Conservation (phyloP, 306 rosid genomes). For the Begonia loranthoides region DNA sequence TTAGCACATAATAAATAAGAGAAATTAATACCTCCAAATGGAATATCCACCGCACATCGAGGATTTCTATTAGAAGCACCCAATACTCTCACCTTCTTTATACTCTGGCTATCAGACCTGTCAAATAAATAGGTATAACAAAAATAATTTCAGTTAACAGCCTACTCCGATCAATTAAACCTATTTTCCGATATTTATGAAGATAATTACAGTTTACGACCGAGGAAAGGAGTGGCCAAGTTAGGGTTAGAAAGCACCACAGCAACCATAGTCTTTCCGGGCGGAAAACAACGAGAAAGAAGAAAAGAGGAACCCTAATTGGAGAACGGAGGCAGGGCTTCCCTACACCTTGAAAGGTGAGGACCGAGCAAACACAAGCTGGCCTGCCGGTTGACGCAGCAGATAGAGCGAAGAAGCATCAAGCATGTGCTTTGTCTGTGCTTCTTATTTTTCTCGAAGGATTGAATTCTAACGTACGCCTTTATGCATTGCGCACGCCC, state of each 20-base stretch:
- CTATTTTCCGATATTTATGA: background rate
- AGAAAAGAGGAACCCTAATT: conserved; percentile 23
- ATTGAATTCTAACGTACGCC: background rate
- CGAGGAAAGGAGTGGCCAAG: conserved; percentile 37
- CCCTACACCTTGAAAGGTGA: conserved; percentile 11
- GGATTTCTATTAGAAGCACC: conserved; percentile 11
- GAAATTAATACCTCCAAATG: conserved; percentile 48
- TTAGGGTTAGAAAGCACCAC: conserved; percentile 37
- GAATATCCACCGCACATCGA: conserved; percentile 60
- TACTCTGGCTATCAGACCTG: conserved; percentile 28
- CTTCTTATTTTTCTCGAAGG: no score
- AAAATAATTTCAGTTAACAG: background rate
- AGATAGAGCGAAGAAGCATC: background rate
- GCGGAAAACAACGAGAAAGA: background rate
- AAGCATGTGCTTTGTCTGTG: background rate
- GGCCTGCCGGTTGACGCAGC: background rate
- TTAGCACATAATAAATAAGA: no score
- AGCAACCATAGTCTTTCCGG: conserved; percentile 29
- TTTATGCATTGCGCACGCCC: background rate
- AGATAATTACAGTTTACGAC: conserved; percentile 33
- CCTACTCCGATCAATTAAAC: background rate
- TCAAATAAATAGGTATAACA: conserved; percentile 1
- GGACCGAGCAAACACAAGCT: background rate
- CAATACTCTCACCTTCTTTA: conserved; percentile 12
- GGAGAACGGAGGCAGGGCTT: conserved; percentile 15